phyloP scores from a whole-genome alignment of 176 grass and related monocot genomes.

The Rhipidocladum racemiflorum region DNA sequence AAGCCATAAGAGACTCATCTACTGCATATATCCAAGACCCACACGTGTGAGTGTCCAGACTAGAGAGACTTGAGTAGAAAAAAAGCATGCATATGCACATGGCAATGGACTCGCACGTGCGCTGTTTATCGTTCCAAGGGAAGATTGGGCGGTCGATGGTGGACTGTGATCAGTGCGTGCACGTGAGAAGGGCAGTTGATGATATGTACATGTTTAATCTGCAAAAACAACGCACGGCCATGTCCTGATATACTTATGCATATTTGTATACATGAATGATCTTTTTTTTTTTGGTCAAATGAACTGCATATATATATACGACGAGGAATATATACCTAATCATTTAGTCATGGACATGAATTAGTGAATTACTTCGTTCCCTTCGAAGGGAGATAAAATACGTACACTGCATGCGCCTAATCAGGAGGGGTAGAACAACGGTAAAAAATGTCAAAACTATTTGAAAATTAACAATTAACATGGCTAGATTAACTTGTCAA shows the following conservation, averaged over 20 bases:
- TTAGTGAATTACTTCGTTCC: no score
- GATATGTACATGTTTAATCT: not conserved
- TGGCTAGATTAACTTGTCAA: not conserved
- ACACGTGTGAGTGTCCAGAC: slow-evolving; percentile 51
- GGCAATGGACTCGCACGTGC: slow-evolving; percentile 44
- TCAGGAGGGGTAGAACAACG: not conserved
- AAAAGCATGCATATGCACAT: slow-evolving; percentile 52
- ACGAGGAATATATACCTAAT: no score
- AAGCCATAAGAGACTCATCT: not conserved
- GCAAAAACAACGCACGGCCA: not conserved
- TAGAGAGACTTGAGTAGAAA: slow-evolving; percentile 25
- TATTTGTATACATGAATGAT: not conserved
- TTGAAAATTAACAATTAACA: not conserved
- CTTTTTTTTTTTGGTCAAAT: not conserved
- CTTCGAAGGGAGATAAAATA: not conserved
- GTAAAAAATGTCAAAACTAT: not conserved
- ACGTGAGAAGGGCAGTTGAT: slow-evolving; percentile 31
- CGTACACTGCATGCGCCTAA: not conserved
- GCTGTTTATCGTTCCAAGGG: slow-evolving; percentile 42
- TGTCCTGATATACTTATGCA: not conserved
- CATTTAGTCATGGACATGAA: no score
- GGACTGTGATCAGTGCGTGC: slow-evolving; percentile 36
- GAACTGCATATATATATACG: no score
- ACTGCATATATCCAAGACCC: slow-evolving; percentile 6
- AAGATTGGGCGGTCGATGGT: slow-evolving; percentile 39